Base-by-base conservation (phyloP, 192 early-diverging fungal genomes). In the Coemansia sp. region DNA sequence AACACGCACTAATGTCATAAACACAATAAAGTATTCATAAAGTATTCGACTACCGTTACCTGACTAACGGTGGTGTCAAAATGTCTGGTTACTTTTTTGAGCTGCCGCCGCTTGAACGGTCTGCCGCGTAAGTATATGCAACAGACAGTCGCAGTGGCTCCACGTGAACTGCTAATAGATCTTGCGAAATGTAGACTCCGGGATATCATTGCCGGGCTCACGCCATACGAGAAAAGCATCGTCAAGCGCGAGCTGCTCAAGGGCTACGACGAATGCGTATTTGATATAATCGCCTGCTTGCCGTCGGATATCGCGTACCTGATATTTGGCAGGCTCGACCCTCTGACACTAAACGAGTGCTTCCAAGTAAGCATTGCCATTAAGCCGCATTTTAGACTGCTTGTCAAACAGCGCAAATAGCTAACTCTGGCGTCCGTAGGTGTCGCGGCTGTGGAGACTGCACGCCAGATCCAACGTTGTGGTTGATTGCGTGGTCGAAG, bases 271-370 rank as follows among this genome's bases (percentile, higher is more conserved):
- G 6, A 23, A 4, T 15, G n/a, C 15, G 27, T 15, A 30, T 64
- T 64, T 34, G 62, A 64, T 29, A 3, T 64, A 4, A 31, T 64
- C 1, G 19, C 27, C 2, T 52, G 62, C 20, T 19, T 64, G 7
- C 62, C 62, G 12, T 11, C 3, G 8, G 62, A 57, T 8, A 22
- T 64, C 8, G 38, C 27, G 5, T 50, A 43, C 12, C 26, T 27
- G 6, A 26, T 46, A 15, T 36, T 63, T 21, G 25, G 46, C 2
- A 31, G 28, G 21, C 48, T 63, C 10, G 19, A 40, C 9, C 60
- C 48, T 7, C 54, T 2, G 15, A 32, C 42, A 5, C 23, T 56
- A 19, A 44, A 15, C 42, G 54, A 45, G 30, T 56, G 54, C 11
- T 43, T 30, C 14, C 28, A 47, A 48, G 50, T 53, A 48, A 38